Evolutionary conservation across 1,284 basidiomycete genomes (phyloP), one percentile per base, ranked within the genome.

Genomic region (Ustilago shanxiensis): DNA sequence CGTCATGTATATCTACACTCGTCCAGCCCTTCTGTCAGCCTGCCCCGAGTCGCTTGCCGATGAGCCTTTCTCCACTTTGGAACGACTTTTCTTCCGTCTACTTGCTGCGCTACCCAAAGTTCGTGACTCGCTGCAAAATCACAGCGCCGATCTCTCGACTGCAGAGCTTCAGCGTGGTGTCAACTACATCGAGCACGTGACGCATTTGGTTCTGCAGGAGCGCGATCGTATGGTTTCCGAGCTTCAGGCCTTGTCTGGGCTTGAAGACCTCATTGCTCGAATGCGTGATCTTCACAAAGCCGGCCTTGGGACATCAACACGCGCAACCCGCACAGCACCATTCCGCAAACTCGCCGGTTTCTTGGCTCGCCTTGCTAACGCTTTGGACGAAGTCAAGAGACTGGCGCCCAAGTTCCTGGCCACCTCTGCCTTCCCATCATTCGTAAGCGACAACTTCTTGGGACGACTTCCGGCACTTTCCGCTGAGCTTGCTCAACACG

Each of bases 91-190:
- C 81, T 88, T 90, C 77, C 90, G 91, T 26, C 87, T 96, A 33
- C 89, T 90, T 20, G 89, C 90, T 8, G 87, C 90, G 35, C 88
- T 99, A 62, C 92, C 93, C 5, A 88, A 88, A 13, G 88, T 98
- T 47, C 89, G 94, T 47, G 87, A 88, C 8, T 89, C 90, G 0
- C 87, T 95, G 58, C 88, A 90, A 10, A 87, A 89, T 33, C 95
- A 98, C 86, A 92, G 93, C 82, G 86, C 89, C 0, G 96, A 99
- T 83, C 85, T 99, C 47, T 89, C 90, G 9, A 94, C 93, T 13
- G 91, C 92, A 8, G 95, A 99, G 72, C 88, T 98, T 14, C 92
- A 92, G 81, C 90, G 93, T 64, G 94, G 92, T 6, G 87, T 93
- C 24, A 91, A 90, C 72, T 90, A 93, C 63, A 89, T 94, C 9